Conservation (phyloP, 441 rosid genomes). For the Sinapis alba region DNA sequence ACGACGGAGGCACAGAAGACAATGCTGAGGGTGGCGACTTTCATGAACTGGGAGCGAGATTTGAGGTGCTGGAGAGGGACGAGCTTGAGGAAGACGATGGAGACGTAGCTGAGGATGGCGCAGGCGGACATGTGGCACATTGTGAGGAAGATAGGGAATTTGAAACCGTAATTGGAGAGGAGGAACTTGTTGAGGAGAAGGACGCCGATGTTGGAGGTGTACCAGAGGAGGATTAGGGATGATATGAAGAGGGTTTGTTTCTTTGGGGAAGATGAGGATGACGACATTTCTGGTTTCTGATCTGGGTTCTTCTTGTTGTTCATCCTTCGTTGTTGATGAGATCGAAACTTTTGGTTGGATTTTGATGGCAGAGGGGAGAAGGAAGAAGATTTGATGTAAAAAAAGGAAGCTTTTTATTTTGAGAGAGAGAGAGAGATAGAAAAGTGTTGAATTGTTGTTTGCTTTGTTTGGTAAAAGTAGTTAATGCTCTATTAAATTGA, state of each 20-base stretch:
- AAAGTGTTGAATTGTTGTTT: slow-evolving; percentile 3
- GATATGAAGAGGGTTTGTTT: slow-evolving; percentile 58
- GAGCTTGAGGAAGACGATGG: slow-evolving; percentile 77
- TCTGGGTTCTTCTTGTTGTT: slow-evolving; percentile 37
- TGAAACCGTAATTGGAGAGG: slow-evolving; percentile 87
- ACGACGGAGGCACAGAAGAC: not conserved
- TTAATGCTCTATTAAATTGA: slow-evolving; percentile 2
- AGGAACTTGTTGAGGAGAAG: slow-evolving; percentile 81
- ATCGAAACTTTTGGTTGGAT: slow-evolving; percentile 22
- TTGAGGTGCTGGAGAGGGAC: slow-evolving; percentile 81
- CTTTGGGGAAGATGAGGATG: slow-evolving; percentile 38
- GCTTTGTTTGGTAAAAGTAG: slow-evolving; percentile 22
- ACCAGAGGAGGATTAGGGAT: slow-evolving; percentile 67
- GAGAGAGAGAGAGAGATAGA: not conserved
- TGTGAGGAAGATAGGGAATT: slow-evolving; percentile 86
- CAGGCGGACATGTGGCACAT: slow-evolving; percentile 98
- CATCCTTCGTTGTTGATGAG: slow-evolving; percentile 19
- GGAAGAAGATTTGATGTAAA: slow-evolving; percentile 1
- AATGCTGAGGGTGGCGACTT: slow-evolving; percentile 1
- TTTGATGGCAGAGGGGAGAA: not conserved
- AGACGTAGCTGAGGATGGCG: slow-evolving; percentile 75
- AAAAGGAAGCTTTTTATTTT: not conserved
- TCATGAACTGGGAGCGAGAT: slow-evolving; percentile 64
- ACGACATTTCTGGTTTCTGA: slow-evolving; percentile 35
- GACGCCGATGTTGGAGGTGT: slow-evolving; percentile 86